Conservation (phyloP, 2,329 filamentous ascomycete genomes). For the Ascosphaera pollenicola region DNA sequence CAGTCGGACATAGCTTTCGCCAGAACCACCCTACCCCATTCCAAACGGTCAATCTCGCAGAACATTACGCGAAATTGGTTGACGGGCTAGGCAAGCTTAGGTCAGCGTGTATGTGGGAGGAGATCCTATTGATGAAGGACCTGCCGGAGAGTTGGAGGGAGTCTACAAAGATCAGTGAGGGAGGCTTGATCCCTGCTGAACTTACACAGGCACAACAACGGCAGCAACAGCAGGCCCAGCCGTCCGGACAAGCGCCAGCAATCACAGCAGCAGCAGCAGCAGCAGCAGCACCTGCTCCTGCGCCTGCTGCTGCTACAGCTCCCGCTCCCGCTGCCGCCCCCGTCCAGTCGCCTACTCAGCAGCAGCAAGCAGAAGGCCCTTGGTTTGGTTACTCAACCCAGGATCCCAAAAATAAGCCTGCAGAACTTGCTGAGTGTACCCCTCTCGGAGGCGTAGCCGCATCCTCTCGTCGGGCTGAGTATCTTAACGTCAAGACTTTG, state of each 20-base stretch:
- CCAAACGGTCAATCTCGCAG: conserved; percentile 57
- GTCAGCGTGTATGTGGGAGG: conserved; percentile 63
- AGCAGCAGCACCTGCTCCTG: not conserved
- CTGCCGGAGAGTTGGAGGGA: conserved; percentile 42
- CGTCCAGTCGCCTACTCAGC: not conserved
- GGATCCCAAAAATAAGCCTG: conserved; percentile 7
- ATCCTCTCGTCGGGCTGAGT: conserved; percentile 16
- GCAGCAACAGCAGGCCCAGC: not conserved
- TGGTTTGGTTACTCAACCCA: conserved; percentile 3
- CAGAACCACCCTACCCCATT: conserved; percentile 27
- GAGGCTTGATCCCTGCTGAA: not conserved
- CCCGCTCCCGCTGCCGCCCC: not conserved
- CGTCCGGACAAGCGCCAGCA: not conserved
- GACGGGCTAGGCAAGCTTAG: conserved; percentile 56
- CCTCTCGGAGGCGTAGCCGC: conserved; percentile 7
- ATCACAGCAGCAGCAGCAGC: not conserved
- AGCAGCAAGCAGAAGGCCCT: not conserved
- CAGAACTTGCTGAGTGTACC: not conserved
- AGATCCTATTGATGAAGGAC: conserved; percentile 48
- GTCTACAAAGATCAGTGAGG: conserved; percentile 13
- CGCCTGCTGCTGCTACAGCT: not conserved
- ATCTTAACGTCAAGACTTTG: conserved; percentile 60
- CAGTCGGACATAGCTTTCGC: not conserved
- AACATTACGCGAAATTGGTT: conserved; percentile 58
- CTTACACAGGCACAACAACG: not conserved